Base-by-base conservation (phyloP, 1,284 basidiomycete species). In the Apiotrichum domesticum region DNA sequence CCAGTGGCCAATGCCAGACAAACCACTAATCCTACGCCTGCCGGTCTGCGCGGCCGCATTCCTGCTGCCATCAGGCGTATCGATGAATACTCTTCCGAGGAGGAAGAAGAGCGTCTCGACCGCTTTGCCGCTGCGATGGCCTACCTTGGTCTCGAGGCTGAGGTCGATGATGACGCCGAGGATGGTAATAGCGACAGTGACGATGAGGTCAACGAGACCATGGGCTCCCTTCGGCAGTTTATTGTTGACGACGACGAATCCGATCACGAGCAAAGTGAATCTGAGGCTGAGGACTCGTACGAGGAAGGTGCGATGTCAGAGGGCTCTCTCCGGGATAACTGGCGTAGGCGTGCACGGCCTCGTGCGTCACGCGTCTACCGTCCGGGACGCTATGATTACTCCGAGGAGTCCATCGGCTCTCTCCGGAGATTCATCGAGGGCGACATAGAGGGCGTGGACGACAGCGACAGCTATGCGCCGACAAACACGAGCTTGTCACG, bases 21-120 rank as follows among this genome's bases (percentile, higher is more conserved):
- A 21, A 21, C 21, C 21, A 21, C 21, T 21, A 21, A 21, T 21
- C 21, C 21, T 21, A 21, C 21, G 21, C 21, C 21, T 21, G 21
- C 21, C 21, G 21, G 21, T 21, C 21, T 21, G 21, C 21, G 21
- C 21, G 21, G 21, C 21, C 21, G 21, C 21, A 21, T 21, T 21
- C 56, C 56, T 1, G 52, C 43, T 8, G 42, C 52, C 3, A 57
- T 60, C 33, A 29, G 46, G 14, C 33, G 21, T 21, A 21, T 21
- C 21, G 21, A 21, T 21, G 21, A 21, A 21, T 21, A 21, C 21
- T 21, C 21, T 21, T 21, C 21, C 21, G 21, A 21, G 21, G 21
- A 21, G 21, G 21, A 21, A 21, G 21, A 21, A 21, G 21, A 21
- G 21, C 21, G 21, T 21, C 21, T 11, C 8, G 43, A n/a, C 11